Evolutionary conservation across 805 yeast genomes (phyloP).

Genomic region (Ogataea siamensis): DNA sequence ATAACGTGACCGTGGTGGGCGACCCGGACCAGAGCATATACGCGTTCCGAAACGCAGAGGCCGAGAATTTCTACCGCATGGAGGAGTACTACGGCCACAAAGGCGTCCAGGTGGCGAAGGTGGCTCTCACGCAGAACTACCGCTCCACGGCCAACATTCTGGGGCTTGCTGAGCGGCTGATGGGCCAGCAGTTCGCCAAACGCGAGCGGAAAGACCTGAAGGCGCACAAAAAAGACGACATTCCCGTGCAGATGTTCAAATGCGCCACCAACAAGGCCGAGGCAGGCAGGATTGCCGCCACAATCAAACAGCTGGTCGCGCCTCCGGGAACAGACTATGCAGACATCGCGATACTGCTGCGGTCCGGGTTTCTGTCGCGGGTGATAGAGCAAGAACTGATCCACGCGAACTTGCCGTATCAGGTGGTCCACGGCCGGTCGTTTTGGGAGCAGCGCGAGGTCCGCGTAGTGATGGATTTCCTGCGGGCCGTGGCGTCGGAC

Average conservation of each 20-base stretch:
- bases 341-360: constrained; percentile 72
- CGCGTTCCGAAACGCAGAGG: constrained; percentile 78
- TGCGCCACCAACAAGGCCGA: constrained; percentile 49
- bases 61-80: constrained; percentile 64
- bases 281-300: constrained; percentile 55
- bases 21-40: constrained; percentile 97
- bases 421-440: constrained; percentile 67
- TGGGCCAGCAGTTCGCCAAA: constrained; percentile 53
- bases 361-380: constrained; percentile 63
- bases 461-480: constrained; percentile 55
- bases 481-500: constrained; percentile 59
- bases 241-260: constrained; percentile 46
- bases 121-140: constrained; percentile 67
- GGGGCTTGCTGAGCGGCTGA: constrained; percentile 59
- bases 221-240: constrained; percentile 43
- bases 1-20: constrained; percentile 84
- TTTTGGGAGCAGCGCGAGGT: constrained; percentile 82
- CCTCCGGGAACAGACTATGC: constrained; percentile 37
- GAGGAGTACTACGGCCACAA: constrained; percentile 31
- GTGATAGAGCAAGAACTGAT: constrained; percentile 63
- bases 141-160: constrained; percentile 73
- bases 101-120: constrained; percentile 20
- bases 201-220: constrained; percentile 43
- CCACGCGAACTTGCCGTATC: constrained; percentile 56
- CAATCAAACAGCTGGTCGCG: constrained; percentile 49